Conservation (phyloP, 192 early-diverging fungal species). For the Coemansia sp. region DNA sequence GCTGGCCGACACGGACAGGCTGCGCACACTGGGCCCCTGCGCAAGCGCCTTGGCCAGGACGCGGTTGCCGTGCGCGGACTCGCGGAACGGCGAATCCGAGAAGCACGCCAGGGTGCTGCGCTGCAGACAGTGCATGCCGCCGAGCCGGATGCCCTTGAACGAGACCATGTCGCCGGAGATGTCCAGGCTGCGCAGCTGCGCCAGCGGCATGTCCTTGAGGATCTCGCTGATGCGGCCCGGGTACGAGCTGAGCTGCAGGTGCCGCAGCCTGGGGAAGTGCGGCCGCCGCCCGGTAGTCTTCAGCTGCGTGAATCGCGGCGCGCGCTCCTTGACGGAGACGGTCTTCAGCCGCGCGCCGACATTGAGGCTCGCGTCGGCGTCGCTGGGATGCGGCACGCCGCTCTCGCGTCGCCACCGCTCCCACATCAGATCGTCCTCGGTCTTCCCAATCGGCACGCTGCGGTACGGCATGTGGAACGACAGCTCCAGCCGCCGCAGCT, state of each 20-base stretch:
- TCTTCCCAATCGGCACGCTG: conserved; percentile 32
- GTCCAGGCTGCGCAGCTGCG: conserved; percentile 21
- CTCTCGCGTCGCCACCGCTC: conserved; percentile 25
- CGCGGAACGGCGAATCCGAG: conserved; percentile 17
- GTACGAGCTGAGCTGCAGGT: conserved; percentile 27
- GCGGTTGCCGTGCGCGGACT: conserved; percentile 30
- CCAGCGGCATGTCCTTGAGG: conserved; percentile 24
- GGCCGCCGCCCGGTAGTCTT: conserved; percentile 23
- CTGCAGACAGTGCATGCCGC: conserved; percentile 11
- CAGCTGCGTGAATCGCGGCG: conserved; percentile 35
- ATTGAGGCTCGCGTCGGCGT: conserved; percentile 16
- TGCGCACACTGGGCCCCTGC: conserved; percentile 19
- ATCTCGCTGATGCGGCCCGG: conserved; percentile 39
- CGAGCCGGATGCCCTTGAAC: conserved; percentile 37
- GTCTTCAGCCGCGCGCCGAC: conserved; percentile 31
- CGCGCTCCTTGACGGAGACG: conserved; percentile 31
- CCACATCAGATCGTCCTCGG: conserved; percentile 36
- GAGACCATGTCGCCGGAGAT: conserved; percentile 37
- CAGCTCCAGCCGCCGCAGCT: conserved; percentile 23
- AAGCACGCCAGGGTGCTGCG: conserved; percentile 17
- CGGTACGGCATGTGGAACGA: conserved; percentile 42
- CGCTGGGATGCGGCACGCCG: background rate
- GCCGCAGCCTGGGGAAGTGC: conserved; percentile 36
- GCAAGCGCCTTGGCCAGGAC: conserved; percentile 22
- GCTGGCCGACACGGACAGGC: conserved; percentile 10